Evolutionary conservation across 768 basidiomycete genomes (phyloP), one percentile per base, ranked within the genome.

Genomic region (Austroboletus eburneus): DNA sequence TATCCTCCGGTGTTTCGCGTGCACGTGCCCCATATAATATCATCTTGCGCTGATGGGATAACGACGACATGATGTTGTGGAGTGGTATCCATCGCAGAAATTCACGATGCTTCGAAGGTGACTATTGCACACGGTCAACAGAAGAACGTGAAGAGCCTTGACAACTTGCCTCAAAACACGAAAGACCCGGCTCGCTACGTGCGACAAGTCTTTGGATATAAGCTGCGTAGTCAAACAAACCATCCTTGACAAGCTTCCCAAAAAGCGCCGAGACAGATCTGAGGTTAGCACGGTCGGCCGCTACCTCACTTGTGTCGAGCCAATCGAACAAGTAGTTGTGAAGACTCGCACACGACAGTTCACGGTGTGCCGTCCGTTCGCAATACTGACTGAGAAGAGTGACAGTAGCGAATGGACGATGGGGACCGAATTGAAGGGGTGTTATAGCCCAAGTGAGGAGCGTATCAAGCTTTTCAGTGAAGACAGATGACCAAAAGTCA

Each of bases 171-270:
- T 82, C 76, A 14, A 65, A 63, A 51, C 61, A 72, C 4, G 75
- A 74, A 29, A 89, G 63, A 8, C 81, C 85, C 1, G 65, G 55
- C 60, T 91, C 89, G 9, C 86, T 83, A 16, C 90, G 77, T 4
- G 87, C 87, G 45, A 92, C 80, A n/a, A 91, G 71, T 34, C 87
- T 78, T 57, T 89, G 86, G 32, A 91, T 77, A 57, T 91, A 91
- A 34, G 72, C 73, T 13, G 79, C 72, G 55, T 87, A 91, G 8
- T 83, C 85, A 61, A 91, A 91, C 17, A 89, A 59, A 13, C 76
- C 79, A n/a, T 70, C 66, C 58, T 81, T 80, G 12, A 87, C 77
- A 2, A 92, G 73, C 59, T 85, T 81, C 4, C 82, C 87, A 45
- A 81, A 88, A 7, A 91, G 66, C 14, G 83, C 66, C 9, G 87